Conservation (phyloP, 192 early-diverging fungal genomes). For the Phlyctochytrium arcticum region DNA sequence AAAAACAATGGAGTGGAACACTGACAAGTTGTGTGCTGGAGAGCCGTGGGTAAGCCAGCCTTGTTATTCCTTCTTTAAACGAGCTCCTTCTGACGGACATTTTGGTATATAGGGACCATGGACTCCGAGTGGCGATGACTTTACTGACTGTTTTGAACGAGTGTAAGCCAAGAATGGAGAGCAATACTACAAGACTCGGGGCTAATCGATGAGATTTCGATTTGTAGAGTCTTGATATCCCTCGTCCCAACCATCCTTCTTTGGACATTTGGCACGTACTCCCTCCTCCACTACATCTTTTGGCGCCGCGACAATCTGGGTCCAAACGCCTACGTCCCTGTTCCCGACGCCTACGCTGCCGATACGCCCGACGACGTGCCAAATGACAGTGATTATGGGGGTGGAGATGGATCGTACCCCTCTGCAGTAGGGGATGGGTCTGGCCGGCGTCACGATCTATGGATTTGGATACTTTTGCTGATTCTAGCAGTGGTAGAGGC, state of each 20-base stretch:
- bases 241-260: neutral
- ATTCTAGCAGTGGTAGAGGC: neutral
- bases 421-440: neutral
- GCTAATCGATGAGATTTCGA: neutral
- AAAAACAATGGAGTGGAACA: too few relatives aligned
- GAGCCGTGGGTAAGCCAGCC: neutral
- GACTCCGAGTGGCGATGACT: neutral
- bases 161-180: neutral
- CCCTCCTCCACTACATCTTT: slow-evolving; percentile 5
- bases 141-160: slow-evolving; percentile 11
- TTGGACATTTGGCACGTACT: neutral
- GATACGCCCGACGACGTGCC: neutral
- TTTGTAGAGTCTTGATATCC: neutral
- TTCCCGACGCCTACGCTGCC: neutral
- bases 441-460: neutral
- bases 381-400: neutral
- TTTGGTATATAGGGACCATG: slow-evolving; percentile 4
- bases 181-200: neutral
- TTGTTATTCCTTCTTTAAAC: neutral
- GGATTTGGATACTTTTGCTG: slow-evolving; percentile 3
- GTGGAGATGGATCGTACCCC: neutral
- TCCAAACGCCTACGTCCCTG: slow-evolving; percentile 1
- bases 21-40: neutral
- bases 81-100: neutral
- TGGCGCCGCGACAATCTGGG: slow-evolving; percentile 2